These are phyloP conservation scores for Bothriochloa decipiens DNA, from an alignment of 176 grass and related monocot genomes.

Conservation along the genomic window DNA sequence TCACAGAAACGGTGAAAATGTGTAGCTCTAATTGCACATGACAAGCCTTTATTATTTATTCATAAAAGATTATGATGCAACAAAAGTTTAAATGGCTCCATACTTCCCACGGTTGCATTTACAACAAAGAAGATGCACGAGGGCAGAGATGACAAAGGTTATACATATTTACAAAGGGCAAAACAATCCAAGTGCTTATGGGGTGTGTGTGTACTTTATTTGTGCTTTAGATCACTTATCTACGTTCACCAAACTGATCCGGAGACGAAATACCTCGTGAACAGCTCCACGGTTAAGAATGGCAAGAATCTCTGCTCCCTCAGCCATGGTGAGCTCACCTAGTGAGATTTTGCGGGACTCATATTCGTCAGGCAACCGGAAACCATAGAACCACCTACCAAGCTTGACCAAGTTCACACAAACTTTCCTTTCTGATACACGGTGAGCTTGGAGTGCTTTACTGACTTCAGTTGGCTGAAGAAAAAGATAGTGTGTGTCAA, in stretches of 20 bases:
- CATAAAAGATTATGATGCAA: background rate
- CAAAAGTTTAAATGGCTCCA: constrained; percentile 16
- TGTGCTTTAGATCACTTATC: constrained; percentile 37
- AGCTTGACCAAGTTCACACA: constrained; percentile 66
- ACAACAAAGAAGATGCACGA: constrained; percentile 32
- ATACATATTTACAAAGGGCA: constrained; percentile 41
- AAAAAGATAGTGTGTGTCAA: constrained; percentile 10
- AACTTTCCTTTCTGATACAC: constrained; percentile 58
- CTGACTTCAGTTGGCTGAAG: constrained; percentile 67
- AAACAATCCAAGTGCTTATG: background rate
- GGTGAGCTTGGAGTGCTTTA: constrained; percentile 51
- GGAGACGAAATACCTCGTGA: constrained; percentile 76
- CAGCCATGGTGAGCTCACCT: constrained; percentile 50
- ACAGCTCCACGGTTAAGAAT: constrained; percentile 83
- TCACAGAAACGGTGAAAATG: constrained; percentile 24
- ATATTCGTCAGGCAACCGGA: constrained; percentile 66
- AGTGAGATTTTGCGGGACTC: constrained; percentile 55
- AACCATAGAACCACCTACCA: constrained; percentile 88
- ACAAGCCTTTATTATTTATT: constrained; percentile 26
- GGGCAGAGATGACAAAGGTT: constrained; percentile 25
- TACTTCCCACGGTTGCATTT: constrained; percentile 18
- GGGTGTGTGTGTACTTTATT: constrained; percentile 6
- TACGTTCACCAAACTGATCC: constrained; percentile 51
- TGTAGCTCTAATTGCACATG: background rate
- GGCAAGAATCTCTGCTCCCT: constrained; percentile 55